phyloP scores from a whole-genome alignment of 2,329 filamentous ascomycete genomes.

The Penicillium sp. region DNA sequence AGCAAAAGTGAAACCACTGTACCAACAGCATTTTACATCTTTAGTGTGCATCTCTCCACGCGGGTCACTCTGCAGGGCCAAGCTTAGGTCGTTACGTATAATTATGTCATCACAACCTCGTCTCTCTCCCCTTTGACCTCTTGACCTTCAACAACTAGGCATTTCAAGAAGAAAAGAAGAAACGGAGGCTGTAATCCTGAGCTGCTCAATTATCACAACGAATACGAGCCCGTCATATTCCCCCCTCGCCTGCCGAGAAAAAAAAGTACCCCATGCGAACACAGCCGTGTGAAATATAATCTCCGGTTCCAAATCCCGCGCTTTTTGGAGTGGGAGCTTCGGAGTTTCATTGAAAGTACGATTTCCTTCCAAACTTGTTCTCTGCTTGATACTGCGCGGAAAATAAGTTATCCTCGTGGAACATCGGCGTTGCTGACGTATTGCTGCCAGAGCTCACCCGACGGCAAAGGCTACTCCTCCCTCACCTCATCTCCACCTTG shows the following conservation, averaged over 20 bases:
- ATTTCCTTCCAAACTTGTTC: neutral
- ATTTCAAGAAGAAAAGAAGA: neutral
- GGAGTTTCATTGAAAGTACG: slow-evolving; percentile 20
- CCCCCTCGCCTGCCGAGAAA: slow-evolving; percentile 2
- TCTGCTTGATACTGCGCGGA: neutral
- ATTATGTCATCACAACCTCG: slow-evolving; percentile 27
- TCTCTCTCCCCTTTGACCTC: slow-evolving; percentile 8
- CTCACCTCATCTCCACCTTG: slow-evolving; percentile 19
- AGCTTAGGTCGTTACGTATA: slow-evolving; percentile 15
- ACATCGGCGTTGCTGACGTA: slow-evolving; percentile 22
- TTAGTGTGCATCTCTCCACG: slow-evolving; percentile 5
- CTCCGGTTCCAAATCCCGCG: slow-evolving; percentile 21
- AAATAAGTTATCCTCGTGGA: neutral
- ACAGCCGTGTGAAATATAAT: slow-evolving; percentile 23
- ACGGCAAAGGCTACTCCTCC: slow-evolving; percentile 20
- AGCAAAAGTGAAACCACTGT: neutral
- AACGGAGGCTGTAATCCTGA: neutral
- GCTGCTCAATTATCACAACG: neutral
- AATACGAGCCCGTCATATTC: neutral
- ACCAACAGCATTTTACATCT: neutral
- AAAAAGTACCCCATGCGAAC: slow-evolving; percentile 26
- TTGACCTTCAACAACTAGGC: slow-evolving; percentile 2
- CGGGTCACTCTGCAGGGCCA: slow-evolving; percentile 14
- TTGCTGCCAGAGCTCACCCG: slow-evolving; percentile 25
- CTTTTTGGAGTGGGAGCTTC: slow-evolving; percentile 13